Evolutionary conservation across 2,329 filamentous ascomycete genomes (phyloP), one percentile per base, ranked within the genome.

Genomic region (Sporothrix sp.): DNA sequence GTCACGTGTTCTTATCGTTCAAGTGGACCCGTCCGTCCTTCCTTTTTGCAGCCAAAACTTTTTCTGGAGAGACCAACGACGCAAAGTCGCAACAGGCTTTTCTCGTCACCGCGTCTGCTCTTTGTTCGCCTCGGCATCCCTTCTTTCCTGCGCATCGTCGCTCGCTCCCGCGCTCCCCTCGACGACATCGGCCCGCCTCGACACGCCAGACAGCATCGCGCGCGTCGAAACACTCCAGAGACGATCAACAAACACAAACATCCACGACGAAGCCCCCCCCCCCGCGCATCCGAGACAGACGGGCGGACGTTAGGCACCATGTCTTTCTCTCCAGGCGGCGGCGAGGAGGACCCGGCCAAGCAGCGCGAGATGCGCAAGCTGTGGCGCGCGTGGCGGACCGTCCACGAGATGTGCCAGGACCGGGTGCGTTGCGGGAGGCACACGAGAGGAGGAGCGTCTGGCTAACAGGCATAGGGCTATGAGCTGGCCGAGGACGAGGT

Each of bases 391-490:
- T 94, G 87, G 81, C 82, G 82, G 68, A 98, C 93, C 8, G 82
- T 89, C 44, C 88, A 95, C 68, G 87, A 98, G 75, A 95, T 98
- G 91, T 84, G 93, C 60, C 75, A 79, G 55, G 93, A 97, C 68
- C 74, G 91, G 66, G 90, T 95, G 79, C 61, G 85, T 61, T 54
- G 7, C 40, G 18, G 20, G 18, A 42, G 3, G 3, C 10, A 2
- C 11, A 10, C 10, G 16, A 14, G 27, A 9, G 3, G 11, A 32
- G 3, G 16, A 48, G 37, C 10, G n/a, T 18, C 13, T 25, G 37
- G 33, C 47, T 52, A 54, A 48, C 28, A 36, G 11, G 10, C 9
- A 36, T 66, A 96, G 90, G 93, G 94, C 61, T 98, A 98, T 71
- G 85, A 95, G 63, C 77, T 98, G 37, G 78, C 86, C 33, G 87